Evolutionary conservation across 192 early-diverging fungal genomes (phyloP), one percentile per base, ranked within the genome.

Genomic region (Paraglomus brasilianum): DNA sequence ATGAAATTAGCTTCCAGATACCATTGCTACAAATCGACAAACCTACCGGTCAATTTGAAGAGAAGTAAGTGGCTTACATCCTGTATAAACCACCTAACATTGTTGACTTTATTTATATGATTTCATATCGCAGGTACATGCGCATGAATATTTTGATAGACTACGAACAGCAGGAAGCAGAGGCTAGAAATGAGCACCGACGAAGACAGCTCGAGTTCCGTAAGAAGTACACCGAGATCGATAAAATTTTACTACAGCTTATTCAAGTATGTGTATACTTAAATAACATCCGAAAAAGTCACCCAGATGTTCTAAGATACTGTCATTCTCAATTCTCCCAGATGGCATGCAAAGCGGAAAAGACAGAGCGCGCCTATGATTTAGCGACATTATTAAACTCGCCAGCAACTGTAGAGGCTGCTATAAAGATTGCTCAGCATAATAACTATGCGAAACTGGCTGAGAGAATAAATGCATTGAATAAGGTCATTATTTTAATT

Each of bases 381-480:
- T 71, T 98, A 56, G 78, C 85, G 11, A 76, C 73, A 10, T 81
- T 85, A 74, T 78, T 96, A 15, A 77, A 78, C 46, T 74, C 78
- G 19, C 58, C 88, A n/a, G 70, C 72, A 44, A 89, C 93, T 0
- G 78, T 98, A 68, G 92, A 95, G 50, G 87, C 84, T 0, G 94
- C 92, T 4, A 81, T 97, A 53, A 90, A 92, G 73, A 87, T 97
- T 73, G 95, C 95, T 0, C 75, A 87, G 7, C 75, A 81, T 68
- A 75, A 89, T 68, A 82, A 85, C 57, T 79, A 85, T 46, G 77
- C 86, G 4, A 77, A 70, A 10, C 75, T 97, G 45, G 94, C 92
- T 39, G 93, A 97, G 58, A 83, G 89, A 17, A 87, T 98, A 65
- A 84, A 78, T 51, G 13, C 47, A 19, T 13, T 66, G 17, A 49